Evolutionary conservation across 2,329 filamentous ascomycete genomes (phyloP).

Genomic region (Furcasterigmium sp.): DNA sequence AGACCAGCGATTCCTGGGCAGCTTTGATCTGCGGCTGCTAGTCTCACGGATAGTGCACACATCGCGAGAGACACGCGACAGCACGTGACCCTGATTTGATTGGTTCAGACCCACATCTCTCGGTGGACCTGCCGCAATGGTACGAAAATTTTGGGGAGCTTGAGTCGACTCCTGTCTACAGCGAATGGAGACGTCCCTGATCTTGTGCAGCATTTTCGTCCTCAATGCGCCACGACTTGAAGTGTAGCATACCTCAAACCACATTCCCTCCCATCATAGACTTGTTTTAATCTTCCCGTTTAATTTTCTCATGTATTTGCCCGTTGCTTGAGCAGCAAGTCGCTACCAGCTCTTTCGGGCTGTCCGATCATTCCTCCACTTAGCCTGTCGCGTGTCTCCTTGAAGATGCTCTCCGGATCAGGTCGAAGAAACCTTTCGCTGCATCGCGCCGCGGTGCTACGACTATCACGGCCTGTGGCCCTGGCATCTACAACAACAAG

Average conservation of each 20-base stretch:
- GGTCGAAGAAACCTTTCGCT: conserved; percentile 9
- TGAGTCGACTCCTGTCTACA: conserved; percentile 1
- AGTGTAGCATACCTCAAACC: conserved; percentile 1
- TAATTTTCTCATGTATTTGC: conserved; percentile 3
- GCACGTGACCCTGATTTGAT: not conserved
- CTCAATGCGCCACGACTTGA: conserved; percentile 1
- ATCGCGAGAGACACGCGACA: not conserved
- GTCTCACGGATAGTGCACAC: no score
- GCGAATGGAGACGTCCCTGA: not conserved
- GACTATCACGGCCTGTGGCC: conserved; percentile 4
- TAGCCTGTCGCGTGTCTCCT: conserved; percentile 2
- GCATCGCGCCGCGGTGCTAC: conserved; percentile 8
- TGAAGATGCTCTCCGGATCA: conserved; percentile 11
- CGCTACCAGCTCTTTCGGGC: conserved; percentile 3
- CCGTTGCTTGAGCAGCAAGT: conserved; percentile 6
- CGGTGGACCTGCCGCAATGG: not conserved
- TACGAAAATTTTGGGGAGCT: conserved; percentile 4
- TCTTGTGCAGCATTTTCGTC: not conserved
- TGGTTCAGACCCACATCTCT: not conserved
- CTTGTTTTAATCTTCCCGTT: conserved; percentile 2
- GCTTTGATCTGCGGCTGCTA: no score
- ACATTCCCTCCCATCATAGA: conserved; percentile 10
- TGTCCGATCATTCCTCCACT: conserved; percentile 2
- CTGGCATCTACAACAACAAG: not conserved
- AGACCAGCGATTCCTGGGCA: no score